Evolutionary conservation across 2,329 filamentous ascomycete species (phyloP), one percentile per base, ranked within the genome.

Genomic region (Alternaria solani): DNA sequence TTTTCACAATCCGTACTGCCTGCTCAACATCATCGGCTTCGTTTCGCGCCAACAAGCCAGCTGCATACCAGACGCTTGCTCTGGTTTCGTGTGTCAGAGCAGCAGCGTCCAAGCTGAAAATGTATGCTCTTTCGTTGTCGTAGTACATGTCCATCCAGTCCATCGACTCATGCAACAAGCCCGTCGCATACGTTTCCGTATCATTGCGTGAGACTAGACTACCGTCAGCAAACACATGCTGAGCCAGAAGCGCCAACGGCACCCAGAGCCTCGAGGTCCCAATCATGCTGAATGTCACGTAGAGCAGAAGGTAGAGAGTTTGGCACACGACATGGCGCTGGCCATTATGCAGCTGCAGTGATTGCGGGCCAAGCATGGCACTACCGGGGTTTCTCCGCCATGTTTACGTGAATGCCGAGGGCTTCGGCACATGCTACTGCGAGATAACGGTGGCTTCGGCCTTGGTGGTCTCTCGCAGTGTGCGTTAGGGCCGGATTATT

Each of bases 31-130:
- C 86, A 23, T 78, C 74, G 16, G 78, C 81, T 14, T 82, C 60
- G 64, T 89, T 86, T 2, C 87, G 80, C 14, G 85, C 85, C 23
- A 89, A 73, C 4, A 89, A 78, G 0, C 87, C 87, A 5, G 85
- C 78, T 0, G 85, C 85, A 70, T 89, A 88, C 86, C 87, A 89
- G 0, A 81, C 81, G 0, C 85, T 86, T 43, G 81, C 83, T 54
- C 86, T 81, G 0, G 86, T 88, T 44, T 87, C 85, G 60, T 88
- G 86, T 2, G 82, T 79, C 7, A 87, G 75, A 0, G 85, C 83
- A 8, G 79, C 70, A 3, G 79, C 76, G 57, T 80, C 75, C 39
- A 85, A 80, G 44, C 83, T 80, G 70, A 86, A 86, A 16, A 88
- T 72, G 58, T 88, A 88, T 0, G 83, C 83, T 6, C 81, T 81